A percentile compares a stretch with the other conserved stretches of the same genome.
These are phyloP conservation scores for Arthromyces matolae DNA, from an alignment of 768 basidiomycete species.

Conservation along the genomic window DNA sequence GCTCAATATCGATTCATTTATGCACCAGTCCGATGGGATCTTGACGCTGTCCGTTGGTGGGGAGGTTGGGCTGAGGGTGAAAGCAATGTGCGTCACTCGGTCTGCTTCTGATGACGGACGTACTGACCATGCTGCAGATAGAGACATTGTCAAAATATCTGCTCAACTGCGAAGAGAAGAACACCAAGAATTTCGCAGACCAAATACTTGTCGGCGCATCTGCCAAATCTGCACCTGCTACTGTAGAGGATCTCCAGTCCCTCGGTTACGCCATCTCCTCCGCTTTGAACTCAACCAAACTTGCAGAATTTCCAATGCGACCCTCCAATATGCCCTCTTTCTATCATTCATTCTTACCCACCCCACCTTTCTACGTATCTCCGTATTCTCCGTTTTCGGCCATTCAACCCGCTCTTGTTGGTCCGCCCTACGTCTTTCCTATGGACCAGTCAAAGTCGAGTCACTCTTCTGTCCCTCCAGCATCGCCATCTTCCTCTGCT, in stretches of 20 bases:
- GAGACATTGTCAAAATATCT: constrained; percentile 26
- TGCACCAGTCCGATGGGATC: constrained; percentile 30
- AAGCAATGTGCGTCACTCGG: too few relatives aligned
- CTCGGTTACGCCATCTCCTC: too few relatives aligned
- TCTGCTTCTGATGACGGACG: neutral
- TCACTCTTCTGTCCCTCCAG: too few relatives aligned
- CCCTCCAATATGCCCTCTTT: neutral
- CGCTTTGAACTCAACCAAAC: neutral
- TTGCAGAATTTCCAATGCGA: neutral
- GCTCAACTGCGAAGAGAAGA: constrained; percentile 23
- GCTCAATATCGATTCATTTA: constrained; percentile 34
- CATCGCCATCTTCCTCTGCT: too few relatives aligned
- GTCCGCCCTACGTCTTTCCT: too few relatives aligned
- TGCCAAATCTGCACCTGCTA: neutral
- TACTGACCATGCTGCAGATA: constrained; percentile 6
- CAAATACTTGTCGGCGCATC: neutral
- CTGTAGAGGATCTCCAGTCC: neutral
- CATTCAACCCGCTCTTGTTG: too few relatives aligned
- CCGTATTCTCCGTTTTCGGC: too few relatives aligned
- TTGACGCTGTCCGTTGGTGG: constrained; percentile 31
- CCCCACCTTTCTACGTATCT: too few relatives aligned
- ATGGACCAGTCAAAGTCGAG: too few relatives aligned
- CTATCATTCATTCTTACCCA: too few relatives aligned
- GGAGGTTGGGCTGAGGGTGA: constrained; percentile 35
- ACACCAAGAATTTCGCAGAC: constrained; percentile 23